Evolutionary conservation across 805 yeast genomes (phyloP).

Genomic region (Jamesozyma hellenica): DNA sequence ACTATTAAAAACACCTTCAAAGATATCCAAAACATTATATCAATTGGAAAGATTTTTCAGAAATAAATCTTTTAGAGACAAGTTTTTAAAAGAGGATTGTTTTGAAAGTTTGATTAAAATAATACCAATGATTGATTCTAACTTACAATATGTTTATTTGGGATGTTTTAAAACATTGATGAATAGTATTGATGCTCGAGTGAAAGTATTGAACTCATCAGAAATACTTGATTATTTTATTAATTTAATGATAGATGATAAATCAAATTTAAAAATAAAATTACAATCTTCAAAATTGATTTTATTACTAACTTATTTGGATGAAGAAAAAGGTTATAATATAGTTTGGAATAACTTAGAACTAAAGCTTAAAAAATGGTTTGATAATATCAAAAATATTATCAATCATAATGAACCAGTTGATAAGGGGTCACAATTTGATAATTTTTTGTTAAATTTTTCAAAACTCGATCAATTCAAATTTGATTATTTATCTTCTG

Average conservation of each 20-base stretch:
- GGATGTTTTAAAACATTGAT: conserved; percentile 22
- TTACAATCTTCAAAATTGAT: conserved; percentile 19
- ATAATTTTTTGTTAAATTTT: conserved; percentile 5
- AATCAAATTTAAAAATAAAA: conserved; percentile 11
- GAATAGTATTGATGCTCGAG: conserved; percentile 14
- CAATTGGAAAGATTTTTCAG: conserved; percentile 23
- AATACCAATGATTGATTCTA: conserved; percentile 1
- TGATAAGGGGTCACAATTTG: not conserved
- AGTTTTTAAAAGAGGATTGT: conserved; percentile 13
- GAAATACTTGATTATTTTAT: conserved; percentile 13
- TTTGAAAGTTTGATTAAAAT: conserved; percentile 8
- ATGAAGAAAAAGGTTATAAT: conserved; percentile 19
- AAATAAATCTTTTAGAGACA: conserved; percentile 10
- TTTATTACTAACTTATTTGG: conserved; percentile 20
- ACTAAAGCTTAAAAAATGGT: conserved; percentile 8
- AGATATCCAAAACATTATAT: conserved; percentile 12
- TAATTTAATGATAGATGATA: conserved; percentile 7
- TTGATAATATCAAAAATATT: conserved; percentile 5
- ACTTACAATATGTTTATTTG: conserved; percentile 16
- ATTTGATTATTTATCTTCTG: conserved; percentile 56
- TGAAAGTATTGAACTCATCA: conserved; percentile 7
- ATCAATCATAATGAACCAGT: conserved; percentile 2
- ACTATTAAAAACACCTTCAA: conserved; percentile 3
- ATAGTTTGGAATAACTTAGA: conserved; percentile 9
- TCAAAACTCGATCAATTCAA: conserved; percentile 13